Base-by-base conservation (phyloP, 1,284 basidiomycete genomes). In the Retiboletus fuscus region DNA sequence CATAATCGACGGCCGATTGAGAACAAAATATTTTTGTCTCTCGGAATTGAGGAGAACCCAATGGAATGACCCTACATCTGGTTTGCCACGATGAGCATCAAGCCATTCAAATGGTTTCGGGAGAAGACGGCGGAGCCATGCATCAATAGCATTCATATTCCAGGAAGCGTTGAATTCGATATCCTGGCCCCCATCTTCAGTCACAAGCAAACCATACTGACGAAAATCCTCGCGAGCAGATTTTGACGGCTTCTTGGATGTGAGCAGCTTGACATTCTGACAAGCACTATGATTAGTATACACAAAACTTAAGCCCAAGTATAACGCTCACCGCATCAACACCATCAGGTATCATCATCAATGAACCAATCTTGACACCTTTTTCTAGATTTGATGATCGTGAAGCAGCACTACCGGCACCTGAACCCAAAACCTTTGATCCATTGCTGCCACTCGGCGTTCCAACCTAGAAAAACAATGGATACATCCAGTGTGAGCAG, bases 71-170 rank as follows among this genome's bases (percentile, higher is more conserved):
- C 47, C 24, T 0, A 47, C 3, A 6, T 11, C n/a, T 39, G 46
- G 46, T 43, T 55, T 46, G 13, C 58, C 68, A 61, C 6, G 8
- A 39, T 24, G 12, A 44, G 62, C 44, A 11, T 71, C 66, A 5
- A 71, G 66, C 66, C 66, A 71, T 22, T 68, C 26, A 28, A 71
- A 71, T 15, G 67, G 61, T 34, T 71, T 71, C 22, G 51, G 51
- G 3, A 72, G 61, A 2, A 72, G 61, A n/a, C n/a, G 28, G 6
- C 61, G 15, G 2, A 72, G n/a, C 67, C 67, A 69, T 3, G 43
- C 4, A 15, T 72, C 61, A 43, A 69, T 69, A 2, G 41, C 67
- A 20, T 10, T 18, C 53, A 66, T 49, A 1, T 18, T n/a, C 67
- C 70, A 72, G 11, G 60, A 58, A n/a, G 58, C 7, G 8, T 8